Conservation (phyloP, 805 yeast genomes). For the Ogataea salicorniae region DNA sequence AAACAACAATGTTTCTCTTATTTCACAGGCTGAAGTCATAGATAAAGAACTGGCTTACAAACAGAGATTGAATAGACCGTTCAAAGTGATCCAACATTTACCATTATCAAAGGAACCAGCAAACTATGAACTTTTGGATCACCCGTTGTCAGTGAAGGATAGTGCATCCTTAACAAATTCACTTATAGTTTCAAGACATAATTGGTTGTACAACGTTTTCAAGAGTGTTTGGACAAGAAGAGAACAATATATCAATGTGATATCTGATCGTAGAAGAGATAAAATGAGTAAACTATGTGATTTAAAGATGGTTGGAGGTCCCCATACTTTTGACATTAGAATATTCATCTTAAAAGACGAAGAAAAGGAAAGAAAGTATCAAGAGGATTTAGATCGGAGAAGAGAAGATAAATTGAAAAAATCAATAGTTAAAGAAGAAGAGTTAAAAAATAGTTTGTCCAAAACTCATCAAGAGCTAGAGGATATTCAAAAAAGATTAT, state of each 20-base stretch:
- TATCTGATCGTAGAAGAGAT: conserved; percentile 52
- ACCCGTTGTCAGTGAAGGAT: conserved; percentile 67
- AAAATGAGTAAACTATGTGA: conserved; percentile 87
- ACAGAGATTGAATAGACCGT: conserved; percentile 45
- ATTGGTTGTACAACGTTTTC: conserved; percentile 67
- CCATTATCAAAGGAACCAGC: conserved; percentile 68
- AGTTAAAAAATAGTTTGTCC: conserved; percentile 13
- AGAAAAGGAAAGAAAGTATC: conserved; percentile 44
- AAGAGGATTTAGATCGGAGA: conserved; percentile 27
- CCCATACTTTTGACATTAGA: conserved; percentile 73
- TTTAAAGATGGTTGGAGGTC: conserved; percentile 67
- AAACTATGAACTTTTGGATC: conserved; percentile 53
- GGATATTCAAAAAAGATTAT: too few species aligned
- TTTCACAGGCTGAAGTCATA: conserved; percentile 27
- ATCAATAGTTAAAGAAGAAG: conserved; percentile 29
- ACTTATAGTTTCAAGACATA: conserved; percentile 63
- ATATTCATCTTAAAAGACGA: conserved; percentile 85
- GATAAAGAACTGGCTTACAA: conserved; percentile 26
- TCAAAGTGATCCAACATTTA: conserved; percentile 55
- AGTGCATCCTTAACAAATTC: conserved; percentile 70
- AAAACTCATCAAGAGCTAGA: conserved; percentile 6
- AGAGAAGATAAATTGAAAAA: conserved; percentile 29
- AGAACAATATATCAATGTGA: conserved; percentile 44
- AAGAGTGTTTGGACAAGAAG: conserved; percentile 63
- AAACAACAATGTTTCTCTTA: conserved; percentile 22